Base-by-base conservation (phyloP, 495 filamentous ascomycete genomes). In the Aspergillus baeticus region DNA sequence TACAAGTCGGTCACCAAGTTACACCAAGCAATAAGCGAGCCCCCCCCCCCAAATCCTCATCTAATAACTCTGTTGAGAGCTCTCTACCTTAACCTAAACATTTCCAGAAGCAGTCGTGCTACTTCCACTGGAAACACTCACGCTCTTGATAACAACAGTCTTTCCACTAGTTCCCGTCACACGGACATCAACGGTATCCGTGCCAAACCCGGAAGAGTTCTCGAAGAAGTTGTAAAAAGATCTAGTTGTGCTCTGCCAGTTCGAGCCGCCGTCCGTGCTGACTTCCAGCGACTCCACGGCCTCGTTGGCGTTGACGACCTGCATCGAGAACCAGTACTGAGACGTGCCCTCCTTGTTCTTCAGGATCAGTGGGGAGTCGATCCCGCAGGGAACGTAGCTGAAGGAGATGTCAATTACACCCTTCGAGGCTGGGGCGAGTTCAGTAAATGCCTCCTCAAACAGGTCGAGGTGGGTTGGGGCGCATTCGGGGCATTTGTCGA, bases 161-260 rank as follows among this genome's bases (percentile, higher is more conserved):
- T 70, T 68, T 0, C 81, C 81, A 55, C 68, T 71, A n/a, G 71
- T 54, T 39, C 77, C 77, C 0, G 79, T 85, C 31, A 85, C 73
- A 29, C 73, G 69, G 1, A 85, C 76, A 66, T 78, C 73, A 3
- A 84, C 79, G 15, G 60, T 78, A 5, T 74, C 71, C 0, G 72
- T 75, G 0, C 80, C 78, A 52, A 83, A 82, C 0, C 83, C 83
- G 37, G 70, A 70, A 1, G 63, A 21, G 53, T 79, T 74, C 72
- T 85, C 78, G 54, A 86, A 86, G 71, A 74, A 86, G 70, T 86
- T 86, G 61, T 86, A 85, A 21, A 67, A 65, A 29, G 71, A 66
- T 7, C 82, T 62, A 2, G 72, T 74, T 3, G 81, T 81, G 22
- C 55, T 44, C 61, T 76, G 63, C 81, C 81, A 86, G 13, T 71